These are phyloP conservation scores for Aureobasidium sp. DNA, from an alignment of 2,329 filamentous ascomycete genomes.

Conservation along the genomic window DNA sequence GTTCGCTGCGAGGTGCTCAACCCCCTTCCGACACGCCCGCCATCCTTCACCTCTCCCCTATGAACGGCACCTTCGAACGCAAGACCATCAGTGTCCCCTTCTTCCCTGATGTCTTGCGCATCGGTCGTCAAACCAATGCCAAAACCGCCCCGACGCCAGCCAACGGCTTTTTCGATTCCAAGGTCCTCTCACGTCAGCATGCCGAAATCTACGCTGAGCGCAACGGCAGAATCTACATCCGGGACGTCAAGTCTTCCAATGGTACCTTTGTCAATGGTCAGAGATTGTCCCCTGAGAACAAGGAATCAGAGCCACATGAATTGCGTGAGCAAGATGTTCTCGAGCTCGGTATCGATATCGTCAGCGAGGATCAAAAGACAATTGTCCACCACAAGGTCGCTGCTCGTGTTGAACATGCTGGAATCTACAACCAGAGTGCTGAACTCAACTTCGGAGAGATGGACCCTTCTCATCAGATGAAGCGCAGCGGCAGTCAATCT, in stretches of 20 bases:
- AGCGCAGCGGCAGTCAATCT: slow-evolving; percentile 45
- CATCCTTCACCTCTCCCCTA: slow-evolving; percentile 75
- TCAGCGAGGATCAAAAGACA: slow-evolving; percentile 96
- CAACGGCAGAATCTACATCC: slow-evolving; percentile 83
- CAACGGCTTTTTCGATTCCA: slow-evolving; percentile 97
- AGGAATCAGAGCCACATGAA: slow-evolving; percentile 93
- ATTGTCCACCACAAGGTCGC: slow-evolving; percentile 98
- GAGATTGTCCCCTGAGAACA: slow-evolving; percentile 83
- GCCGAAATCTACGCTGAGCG: slow-evolving; percentile 84
- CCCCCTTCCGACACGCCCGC: slow-evolving; percentile 54
- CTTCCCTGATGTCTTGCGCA: slow-evolving; percentile 85
- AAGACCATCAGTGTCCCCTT: slow-evolving; percentile 94
- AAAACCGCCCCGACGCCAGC: slow-evolving; percentile 85
- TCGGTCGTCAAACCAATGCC: slow-evolving; percentile 93
- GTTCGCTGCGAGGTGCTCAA: slow-evolving; percentile 20
- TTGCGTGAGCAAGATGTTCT: slow-evolving; percentile 84
- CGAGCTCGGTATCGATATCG: slow-evolving; percentile 95
- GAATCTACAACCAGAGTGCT: slow-evolving; percentile 64
- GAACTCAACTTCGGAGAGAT: slow-evolving; percentile 90
- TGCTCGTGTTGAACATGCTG: slow-evolving; percentile 91
- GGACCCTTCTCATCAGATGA: slow-evolving; percentile 61
- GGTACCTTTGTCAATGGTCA: slow-evolving; percentile 96
- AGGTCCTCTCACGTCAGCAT: slow-evolving; percentile 91
- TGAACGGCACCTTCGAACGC: slow-evolving; percentile 94
- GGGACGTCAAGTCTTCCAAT: slow-evolving; percentile 97